These are phyloP conservation scores for Aspergillus flavus DNA, from an alignment of 2,329 filamentous ascomycete genomes.

Conservation along the genomic window DNA sequence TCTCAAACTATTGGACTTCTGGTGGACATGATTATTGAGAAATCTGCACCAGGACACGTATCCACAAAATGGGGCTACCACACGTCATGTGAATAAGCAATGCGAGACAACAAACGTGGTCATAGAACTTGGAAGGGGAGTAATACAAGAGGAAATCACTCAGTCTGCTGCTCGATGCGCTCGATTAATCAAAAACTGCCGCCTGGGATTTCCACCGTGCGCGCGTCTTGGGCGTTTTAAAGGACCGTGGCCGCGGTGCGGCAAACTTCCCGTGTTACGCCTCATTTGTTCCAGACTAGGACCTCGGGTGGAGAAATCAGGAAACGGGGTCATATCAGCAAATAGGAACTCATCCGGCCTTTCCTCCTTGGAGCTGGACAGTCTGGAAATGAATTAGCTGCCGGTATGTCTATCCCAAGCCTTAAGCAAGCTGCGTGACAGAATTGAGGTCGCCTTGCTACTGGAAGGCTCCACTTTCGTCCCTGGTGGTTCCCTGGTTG, in stretches of 20 bases:
- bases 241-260: slow-evolving; percentile 12
- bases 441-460: slow-evolving; percentile 8
- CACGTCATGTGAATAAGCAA: slow-evolving; percentile 3
- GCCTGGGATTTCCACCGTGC: slow-evolving; percentile 4
- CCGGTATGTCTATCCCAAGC: slow-evolving; percentile 12
- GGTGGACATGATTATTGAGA: slow-evolving; percentile 4
- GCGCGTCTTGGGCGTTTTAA: slow-evolving; percentile 1
- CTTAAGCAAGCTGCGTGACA: slow-evolving; percentile 20
- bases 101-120: slow-evolving; percentile 10
- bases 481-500: slow-evolving; percentile 20
- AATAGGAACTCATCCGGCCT: slow-evolving; percentile 26
- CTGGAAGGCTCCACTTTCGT: slow-evolving; percentile 10
- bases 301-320: slow-evolving; percentile 11
- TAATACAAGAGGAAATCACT: slow-evolving; percentile 6
- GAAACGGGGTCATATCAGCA: slow-evolving; percentile 15
- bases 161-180: neutral
- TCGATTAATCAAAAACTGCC: slow-evolving; percentile 6
- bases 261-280: slow-evolving; percentile 24
- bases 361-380: slow-evolving; percentile 8
- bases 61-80: slow-evolving; percentile 4
- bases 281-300: slow-evolving; percentile 25
- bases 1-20: neutral
- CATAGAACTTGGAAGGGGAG: neutral
- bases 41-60: slow-evolving; percentile 2
- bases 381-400: slow-evolving; percentile 14